phyloP scores from a whole-genome alignment of 169 alveolate genomes.

The Neospora caninum region DNA sequence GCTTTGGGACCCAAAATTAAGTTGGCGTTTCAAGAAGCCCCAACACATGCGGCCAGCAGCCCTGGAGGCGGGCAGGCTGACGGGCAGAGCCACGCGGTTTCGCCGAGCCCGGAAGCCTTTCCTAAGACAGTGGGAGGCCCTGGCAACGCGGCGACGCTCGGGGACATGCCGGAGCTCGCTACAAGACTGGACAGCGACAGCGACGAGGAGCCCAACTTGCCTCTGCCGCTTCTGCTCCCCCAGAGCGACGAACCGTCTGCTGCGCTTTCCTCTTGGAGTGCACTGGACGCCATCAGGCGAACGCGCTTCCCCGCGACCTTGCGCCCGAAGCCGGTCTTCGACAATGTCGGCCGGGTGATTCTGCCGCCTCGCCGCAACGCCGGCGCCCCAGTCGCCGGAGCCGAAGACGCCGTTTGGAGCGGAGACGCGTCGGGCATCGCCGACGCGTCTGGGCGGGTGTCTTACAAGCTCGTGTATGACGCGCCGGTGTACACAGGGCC shows the following conservation, averaged over 20 bases:
- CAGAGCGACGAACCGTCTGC: not conserved
- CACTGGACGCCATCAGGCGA: not conserved
- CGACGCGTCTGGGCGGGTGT: too few relatives aligned
- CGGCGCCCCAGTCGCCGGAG: not conserved
- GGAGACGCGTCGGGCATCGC: too few relatives aligned
- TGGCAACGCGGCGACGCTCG: not conserved
- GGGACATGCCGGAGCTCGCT: not conserved
- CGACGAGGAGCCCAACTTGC: conserved; percentile 4
- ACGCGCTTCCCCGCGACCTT: not conserved
- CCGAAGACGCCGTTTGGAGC: not conserved
- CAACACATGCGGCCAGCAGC: not conserved
- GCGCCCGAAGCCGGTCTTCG: not conserved
- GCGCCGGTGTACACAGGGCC: not conserved
- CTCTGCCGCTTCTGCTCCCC: conserved; percentile 23
- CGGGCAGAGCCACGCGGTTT: not conserved
- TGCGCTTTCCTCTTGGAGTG: not conserved
- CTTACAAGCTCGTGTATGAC: conserved; percentile 4
- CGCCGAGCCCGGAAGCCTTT: not conserved
- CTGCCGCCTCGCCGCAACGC: not conserved
- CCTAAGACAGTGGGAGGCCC: not conserved
- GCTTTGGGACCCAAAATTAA: too few relatives aligned
- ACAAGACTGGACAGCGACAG: not conserved
- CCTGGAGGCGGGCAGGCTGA: not conserved
- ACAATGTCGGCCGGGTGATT: not conserved
- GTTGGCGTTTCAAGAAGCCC: not conserved